A percentile compares a stretch with the other conserved stretches of the same genome.
Conservation (phyloP, 805 yeast species). For the Nakazawaea siamensis region DNA sequence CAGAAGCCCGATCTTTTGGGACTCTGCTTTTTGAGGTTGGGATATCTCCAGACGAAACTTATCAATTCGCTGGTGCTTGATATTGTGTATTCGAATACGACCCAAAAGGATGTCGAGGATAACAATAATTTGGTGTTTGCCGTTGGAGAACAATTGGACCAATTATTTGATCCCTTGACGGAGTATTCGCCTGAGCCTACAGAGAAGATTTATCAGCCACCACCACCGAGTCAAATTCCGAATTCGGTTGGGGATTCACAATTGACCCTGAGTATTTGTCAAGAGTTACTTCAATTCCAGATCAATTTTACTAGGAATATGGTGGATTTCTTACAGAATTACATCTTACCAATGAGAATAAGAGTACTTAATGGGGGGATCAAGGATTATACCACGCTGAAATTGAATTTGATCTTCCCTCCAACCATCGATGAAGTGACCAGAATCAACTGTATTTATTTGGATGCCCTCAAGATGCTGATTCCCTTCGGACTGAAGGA, state of each 20-base stretch:
- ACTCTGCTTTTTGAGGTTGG: slow-evolving; percentile 39
- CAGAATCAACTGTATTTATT: slow-evolving; percentile 76
- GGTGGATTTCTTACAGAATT: slow-evolving; percentile 69
- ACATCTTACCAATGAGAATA: slow-evolving; percentile 71
- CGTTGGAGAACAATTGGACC: slow-evolving; percentile 82
- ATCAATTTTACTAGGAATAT: slow-evolving; percentile 64
- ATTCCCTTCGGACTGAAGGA: slow-evolving; percentile 65
- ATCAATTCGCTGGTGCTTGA: slow-evolving; percentile 57
- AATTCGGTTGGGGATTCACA: slow-evolving; percentile 15
- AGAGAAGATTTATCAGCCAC: slow-evolving; percentile 61
- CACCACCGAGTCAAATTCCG: slow-evolving; percentile 21
- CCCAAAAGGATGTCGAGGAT: slow-evolving; percentile 40
- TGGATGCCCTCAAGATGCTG: slow-evolving; percentile 67
- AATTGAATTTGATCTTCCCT: slow-evolving; percentile 76
- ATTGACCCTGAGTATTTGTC: slow-evolving; percentile 44
- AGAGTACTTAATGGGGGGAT: slow-evolving; percentile 51
- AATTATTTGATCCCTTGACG: slow-evolving; percentile 78
- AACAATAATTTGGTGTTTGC: slow-evolving; percentile 72
- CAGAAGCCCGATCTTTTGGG: slow-evolving; percentile 54
- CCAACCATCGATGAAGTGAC: slow-evolving; percentile 95
- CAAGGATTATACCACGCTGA: slow-evolving; percentile 47
- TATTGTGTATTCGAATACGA: slow-evolving; percentile 56
- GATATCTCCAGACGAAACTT: slow-evolving; percentile 43
- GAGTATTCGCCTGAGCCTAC: slow-evolving; percentile 91
- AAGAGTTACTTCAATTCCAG: slow-evolving; percentile 65